These are phyloP conservation scores for Rhizopogon sp. DNA, from an alignment of 768 basidiomycete genomes.

Conservation along the genomic window DNA sequence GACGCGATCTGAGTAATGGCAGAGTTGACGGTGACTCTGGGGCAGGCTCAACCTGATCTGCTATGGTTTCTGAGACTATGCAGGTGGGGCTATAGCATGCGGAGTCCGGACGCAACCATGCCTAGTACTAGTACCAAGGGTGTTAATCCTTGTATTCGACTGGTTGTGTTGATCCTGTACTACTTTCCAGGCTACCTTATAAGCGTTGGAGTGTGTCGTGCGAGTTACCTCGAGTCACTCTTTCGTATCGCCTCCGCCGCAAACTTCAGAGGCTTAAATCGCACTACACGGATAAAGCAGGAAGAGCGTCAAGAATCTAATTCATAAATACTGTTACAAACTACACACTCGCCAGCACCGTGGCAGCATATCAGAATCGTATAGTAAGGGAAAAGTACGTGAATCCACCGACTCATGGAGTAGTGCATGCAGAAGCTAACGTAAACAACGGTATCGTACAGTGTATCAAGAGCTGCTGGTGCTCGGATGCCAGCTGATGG, in stretches of 20 bases:
- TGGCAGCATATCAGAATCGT: background rate
- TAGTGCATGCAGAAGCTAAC: background rate
- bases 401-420: background rate
- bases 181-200: background rate
- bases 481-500: background rate
- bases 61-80: background rate
- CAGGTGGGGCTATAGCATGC: background rate
- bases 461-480: background rate
- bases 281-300: background rate
- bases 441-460: background rate
- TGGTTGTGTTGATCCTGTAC: too few relatives aligned
- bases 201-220: background rate
- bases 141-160: background rate
- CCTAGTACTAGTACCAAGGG: background rate
- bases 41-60: background rate
- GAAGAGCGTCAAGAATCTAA: background rate
- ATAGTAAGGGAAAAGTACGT: background rate
- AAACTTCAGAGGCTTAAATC: background rate
- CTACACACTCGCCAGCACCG: conserved; percentile 13
- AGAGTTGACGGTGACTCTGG: background rate
- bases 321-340: background rate
- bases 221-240: background rate
- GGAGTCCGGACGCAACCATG: background rate
- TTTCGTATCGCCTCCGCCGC: background rate
- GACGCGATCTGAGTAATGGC: background rate